A percentile compares a stretch with the other conserved stretches of the same genome.
These are phyloP conservation scores for Melaleuca quinquenervia DNA, from an alignment of 345 rosid species.

Conservation along the genomic window DNA sequence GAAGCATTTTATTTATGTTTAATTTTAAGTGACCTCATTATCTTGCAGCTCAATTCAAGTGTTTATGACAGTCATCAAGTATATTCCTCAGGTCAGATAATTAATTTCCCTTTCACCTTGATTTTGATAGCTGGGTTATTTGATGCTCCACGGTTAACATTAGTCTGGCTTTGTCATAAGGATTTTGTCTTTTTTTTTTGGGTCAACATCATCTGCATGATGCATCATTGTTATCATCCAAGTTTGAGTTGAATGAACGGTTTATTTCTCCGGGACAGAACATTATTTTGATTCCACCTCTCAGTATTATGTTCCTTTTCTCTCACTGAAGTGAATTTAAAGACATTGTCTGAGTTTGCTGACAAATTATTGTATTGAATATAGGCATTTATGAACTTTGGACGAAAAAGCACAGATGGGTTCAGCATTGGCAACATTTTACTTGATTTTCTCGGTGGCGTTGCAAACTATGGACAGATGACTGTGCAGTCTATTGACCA, in stretches of 20 bases:
- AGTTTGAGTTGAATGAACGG: neutral
- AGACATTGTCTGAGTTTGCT: neutral
- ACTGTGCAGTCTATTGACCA: constrained; percentile 73
- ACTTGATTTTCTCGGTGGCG: constrained; percentile 76
- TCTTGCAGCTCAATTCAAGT: constrained; percentile 81
- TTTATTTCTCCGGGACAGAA: neutral
- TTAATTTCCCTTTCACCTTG: neutral
- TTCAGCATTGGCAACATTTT: constrained; percentile 87
- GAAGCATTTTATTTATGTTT: neutral
- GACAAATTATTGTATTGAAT: neutral
- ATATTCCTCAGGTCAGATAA: constrained; percentile 71
- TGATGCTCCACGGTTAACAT: neutral
- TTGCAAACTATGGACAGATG: constrained; percentile 68
- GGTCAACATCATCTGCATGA: neutral
- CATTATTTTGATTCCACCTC: neutral
- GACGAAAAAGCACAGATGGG: constrained; percentile 79
- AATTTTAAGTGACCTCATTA: neutral
- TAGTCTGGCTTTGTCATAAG: neutral
- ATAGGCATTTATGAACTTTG: constrained; percentile 76
- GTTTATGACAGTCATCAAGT: constrained; percentile 69
- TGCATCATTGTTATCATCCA: neutral
- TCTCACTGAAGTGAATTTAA: neutral
- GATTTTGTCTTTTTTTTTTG: neutral
- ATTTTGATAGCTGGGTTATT: neutral
- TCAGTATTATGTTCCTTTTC: neutral